A percentile compares a stretch with the other conserved stretches of the same genome.
Evolutionary conservation across 495 filamentous ascomycete species (phyloP).

Genomic region (Penicillium angulare): DNA sequence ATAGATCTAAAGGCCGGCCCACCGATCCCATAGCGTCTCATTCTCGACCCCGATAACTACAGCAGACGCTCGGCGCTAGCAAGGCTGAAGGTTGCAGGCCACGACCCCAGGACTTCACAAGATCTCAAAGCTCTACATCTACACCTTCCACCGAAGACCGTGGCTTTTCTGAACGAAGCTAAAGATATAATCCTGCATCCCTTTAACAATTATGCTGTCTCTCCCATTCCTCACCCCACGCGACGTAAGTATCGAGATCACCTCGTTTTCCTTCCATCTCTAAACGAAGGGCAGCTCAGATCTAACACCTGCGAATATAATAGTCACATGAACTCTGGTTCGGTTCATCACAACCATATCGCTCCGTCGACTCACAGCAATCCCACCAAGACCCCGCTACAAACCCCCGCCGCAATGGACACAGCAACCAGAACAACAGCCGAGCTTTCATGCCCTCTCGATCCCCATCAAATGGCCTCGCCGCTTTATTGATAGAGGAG

Average conservation of each 20-base stretch:
- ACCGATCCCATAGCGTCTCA: too few species aligned
- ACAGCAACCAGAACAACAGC: conserved; percentile 14
- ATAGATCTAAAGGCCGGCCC: too few species aligned
- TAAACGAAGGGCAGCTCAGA: conserved; percentile 5
- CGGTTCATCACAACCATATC: conserved; percentile 49
- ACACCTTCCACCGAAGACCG: not conserved
- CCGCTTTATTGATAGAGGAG: conserved; percentile 67
- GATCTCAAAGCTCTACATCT: too few species aligned
- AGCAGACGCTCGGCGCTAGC: too few species aligned
- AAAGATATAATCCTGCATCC: not conserved
- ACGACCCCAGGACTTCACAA: too few species aligned
- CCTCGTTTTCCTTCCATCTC: not conserved
- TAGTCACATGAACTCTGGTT: conserved; percentile 74
- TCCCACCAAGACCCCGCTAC: conserved; percentile 9
- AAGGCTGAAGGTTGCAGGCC: too few species aligned
- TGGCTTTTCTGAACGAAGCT: not conserved
- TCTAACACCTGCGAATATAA: not conserved
- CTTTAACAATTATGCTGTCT: conserved; percentile 51
- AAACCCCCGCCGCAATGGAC: conserved; percentile 33
- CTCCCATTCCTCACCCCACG: conserved; percentile 71
- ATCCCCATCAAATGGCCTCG: conserved; percentile 42
- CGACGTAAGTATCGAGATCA: conserved; percentile 53
- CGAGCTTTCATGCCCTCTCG: conserved; percentile 29
- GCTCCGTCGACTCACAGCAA: conserved; percentile 32
- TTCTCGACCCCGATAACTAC: too few species aligned